A percentile compares a stretch with the other conserved stretches of the same genome.
Conservation (phyloP, 768 basidiomycete species). For the Phaeotremella fagi region DNA sequence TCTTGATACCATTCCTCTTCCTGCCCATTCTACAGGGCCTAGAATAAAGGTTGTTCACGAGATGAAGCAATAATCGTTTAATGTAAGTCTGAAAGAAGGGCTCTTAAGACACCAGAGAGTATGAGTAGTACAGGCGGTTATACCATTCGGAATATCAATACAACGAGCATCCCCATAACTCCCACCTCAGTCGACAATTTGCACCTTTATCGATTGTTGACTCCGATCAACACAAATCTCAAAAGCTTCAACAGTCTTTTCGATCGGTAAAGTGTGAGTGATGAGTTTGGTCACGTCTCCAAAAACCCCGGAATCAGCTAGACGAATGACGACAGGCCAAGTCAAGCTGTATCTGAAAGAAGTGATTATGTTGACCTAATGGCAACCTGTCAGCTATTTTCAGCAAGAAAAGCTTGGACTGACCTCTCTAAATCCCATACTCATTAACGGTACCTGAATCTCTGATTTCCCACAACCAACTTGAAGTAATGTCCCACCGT, state of each 20-base stretch:
- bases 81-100: no score
- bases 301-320: slow-evolving; percentile 16
- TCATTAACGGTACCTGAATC: slow-evolving; percentile 23
- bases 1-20: no score
- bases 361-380: slow-evolving; percentile 29
- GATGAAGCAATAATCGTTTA: no score
- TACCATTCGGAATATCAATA: no score
- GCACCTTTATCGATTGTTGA: slow-evolving; percentile 39
- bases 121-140: no score
- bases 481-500: slow-evolving; percentile 28
- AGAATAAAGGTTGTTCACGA: no score
- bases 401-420: slow-evolving; percentile 30
- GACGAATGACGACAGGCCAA: slow-evolving; percentile 29
- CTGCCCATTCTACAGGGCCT: no score
- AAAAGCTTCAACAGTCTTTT: slow-evolving; percentile 28
- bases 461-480: slow-evolving; percentile 31
- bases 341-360: slow-evolving; percentile 31
- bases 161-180: no score
- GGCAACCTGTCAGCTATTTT: slow-evolving; percentile 23
- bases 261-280: slow-evolving; percentile 27
- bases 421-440: slow-evolving; percentile 30
- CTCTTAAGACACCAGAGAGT: no score
- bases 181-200: slow-evolving; percentile 12
- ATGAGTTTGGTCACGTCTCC: slow-evolving; percentile 25
- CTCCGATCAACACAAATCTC: slow-evolving; percentile 31